Evolutionary conservation across 73 alveolate genomes (phyloP).

Genomic region (Symbiodinium natans): DNA sequence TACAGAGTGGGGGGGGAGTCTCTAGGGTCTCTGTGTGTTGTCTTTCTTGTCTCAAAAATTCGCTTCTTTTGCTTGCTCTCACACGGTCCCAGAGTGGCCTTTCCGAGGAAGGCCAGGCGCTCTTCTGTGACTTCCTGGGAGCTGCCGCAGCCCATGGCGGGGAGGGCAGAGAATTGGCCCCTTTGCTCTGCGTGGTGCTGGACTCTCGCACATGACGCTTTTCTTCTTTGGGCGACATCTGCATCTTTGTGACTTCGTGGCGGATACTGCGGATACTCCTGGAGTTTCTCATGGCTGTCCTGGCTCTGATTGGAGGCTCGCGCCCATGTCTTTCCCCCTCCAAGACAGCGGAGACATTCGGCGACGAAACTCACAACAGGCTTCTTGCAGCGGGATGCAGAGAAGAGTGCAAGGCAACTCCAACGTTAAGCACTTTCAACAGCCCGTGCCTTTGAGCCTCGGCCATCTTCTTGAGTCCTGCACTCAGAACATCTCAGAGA

Average conservation of each 20-base stretch:
- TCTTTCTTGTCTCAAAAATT: background rate
- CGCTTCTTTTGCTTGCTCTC: background rate
- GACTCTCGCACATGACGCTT: background rate
- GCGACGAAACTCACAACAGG: no score
- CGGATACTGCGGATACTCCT: no score
- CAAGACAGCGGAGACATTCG: no score
- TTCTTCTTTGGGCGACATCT: background rate
- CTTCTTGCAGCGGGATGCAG: no score
- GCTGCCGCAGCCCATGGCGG: conserved; percentile 78
- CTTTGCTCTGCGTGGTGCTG: background rate
- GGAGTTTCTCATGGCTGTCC: no score
- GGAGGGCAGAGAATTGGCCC: no score
- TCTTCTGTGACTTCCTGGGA: conserved; percentile 37
- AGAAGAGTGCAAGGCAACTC: no score
- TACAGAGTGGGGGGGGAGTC: background rate
- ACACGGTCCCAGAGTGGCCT: background rate
- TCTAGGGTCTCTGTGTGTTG: background rate
- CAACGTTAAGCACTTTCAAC: no score
- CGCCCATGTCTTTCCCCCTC: no score
- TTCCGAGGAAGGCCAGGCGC: conserved; percentile 38
- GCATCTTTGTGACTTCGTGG: no score
- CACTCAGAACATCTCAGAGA: background rate
- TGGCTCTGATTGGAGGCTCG: no score
- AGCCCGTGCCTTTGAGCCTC: conserved; percentile 30
- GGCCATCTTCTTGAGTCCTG: conserved; percentile 73